Evolutionary conservation across 192 early-diverging fungal species (phyloP), one percentile per base, ranked within the genome.

Genomic region (Pilaira anomala): DNA sequence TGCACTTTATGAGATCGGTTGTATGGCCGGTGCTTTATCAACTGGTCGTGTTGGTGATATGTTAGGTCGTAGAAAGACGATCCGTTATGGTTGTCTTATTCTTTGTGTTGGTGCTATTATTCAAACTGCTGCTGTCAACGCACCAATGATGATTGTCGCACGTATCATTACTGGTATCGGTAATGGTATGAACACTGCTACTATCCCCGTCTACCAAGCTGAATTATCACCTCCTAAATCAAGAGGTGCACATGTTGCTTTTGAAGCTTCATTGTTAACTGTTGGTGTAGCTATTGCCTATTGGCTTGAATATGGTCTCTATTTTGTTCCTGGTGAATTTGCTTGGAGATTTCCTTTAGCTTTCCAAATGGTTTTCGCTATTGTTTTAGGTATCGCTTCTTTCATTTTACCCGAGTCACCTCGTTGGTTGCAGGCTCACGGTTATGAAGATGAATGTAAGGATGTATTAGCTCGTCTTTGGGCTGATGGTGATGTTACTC

Each of bases 91-190:
- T 30, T 68, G 65, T 61, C 42, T 63, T 58, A 73, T 73, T 45
- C 66, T 73, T 13, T 26, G 24, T 51, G 48, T 73, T 39, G 71
- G 71, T 60, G 66, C 65, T 11, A 60, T 67, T 29, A 26, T 73
- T 7, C 65, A 68, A 59, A 66, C 65, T 44, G 65, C 65, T 14
- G 28, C 64, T 30, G 49, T 73, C 40, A 51, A 67, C n/a, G 13
- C 36, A 14, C 54, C 33, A 25, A 67, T 68, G 66, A 73, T 73
- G 71, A 73, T 73, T 48, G 61, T 56, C 40, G 71, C 71, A 64
- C 66, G 71, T 60, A 68, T 73, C n/a, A 48, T 73, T 46, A 69
- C 72, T 44, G 72, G 72, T 69, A 51, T 74, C n/a, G 66, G 72
- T 8, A 73, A 68, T n/a, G 71, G 71, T 54, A 63, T 68, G 50